Conservation (phyloP, 2,329 filamentous ascomycete species). For the Claviceps quebecensis region DNA sequence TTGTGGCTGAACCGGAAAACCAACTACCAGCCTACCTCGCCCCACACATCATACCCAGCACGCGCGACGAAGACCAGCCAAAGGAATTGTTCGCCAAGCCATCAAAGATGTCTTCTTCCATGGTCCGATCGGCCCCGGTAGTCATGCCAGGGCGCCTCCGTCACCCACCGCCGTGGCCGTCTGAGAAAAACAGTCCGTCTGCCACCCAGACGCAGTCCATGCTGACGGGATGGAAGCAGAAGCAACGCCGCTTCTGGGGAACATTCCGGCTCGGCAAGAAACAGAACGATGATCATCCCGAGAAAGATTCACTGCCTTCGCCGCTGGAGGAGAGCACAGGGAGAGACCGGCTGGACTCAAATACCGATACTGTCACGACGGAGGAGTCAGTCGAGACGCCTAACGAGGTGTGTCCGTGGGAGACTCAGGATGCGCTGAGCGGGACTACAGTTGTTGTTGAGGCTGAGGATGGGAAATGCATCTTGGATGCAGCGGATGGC, state of each 20-base stretch:
- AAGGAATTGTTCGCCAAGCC: neutral
- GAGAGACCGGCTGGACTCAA: neutral
- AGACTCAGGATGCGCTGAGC: too few relatives aligned
- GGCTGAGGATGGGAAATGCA: neutral
- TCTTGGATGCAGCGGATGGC: neutral
- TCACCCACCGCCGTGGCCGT: neutral
- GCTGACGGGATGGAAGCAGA: neutral
- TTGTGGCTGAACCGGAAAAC: neutral
- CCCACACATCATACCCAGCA: slow-evolving; percentile 2
- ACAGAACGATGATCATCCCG: neutral
- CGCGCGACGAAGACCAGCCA: slow-evolving; percentile 2
- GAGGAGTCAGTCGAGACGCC: neutral
- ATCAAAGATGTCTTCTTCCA: neutral
- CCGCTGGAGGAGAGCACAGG: neutral
- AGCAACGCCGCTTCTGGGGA: slow-evolving; percentile 2
- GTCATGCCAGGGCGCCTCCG: neutral
- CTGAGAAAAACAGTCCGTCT: neutral
- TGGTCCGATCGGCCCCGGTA: neutral
- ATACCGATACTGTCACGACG: neutral
- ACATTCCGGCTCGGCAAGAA: neutral
- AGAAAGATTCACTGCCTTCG: neutral
- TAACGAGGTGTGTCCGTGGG: neutral
- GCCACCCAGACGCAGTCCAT: neutral
- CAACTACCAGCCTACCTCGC: slow-evolving; percentile 2
- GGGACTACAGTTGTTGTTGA: neutral